Evolutionary conservation across 2,329 filamentous ascomycete genomes (phyloP), one percentile per base, ranked within the genome.

Genomic region (Tolypocladium amazonense): DNA sequence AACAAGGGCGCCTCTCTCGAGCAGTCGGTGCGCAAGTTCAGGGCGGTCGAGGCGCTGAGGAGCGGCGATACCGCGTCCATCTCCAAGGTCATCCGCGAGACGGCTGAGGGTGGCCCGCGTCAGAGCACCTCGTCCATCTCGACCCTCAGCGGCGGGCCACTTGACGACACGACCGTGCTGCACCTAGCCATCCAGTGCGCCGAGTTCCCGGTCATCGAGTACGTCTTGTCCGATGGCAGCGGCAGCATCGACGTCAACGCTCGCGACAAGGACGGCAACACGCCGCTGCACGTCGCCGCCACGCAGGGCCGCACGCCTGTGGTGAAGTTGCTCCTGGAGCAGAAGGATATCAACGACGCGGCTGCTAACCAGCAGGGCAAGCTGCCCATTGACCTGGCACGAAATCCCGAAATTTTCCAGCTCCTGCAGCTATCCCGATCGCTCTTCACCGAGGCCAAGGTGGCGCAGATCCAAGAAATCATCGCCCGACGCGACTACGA

Each of bases 121-220:
- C 76, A 75, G 65, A 88, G 81, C 79, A 80, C 80, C 61, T 82
- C 82, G 66, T 81, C 83, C 64, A 65, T 82, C 65, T 73, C 77
- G 61, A 71, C 76, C 63, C 67, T 73, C 62, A 68, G 74, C 62
- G 67, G 72, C 65, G 73, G 72, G 64, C 68, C 79, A 60, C 72
- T 92, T 35, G 88, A 92, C 61, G 92, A 95, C 59, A 97, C 92
- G 0, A 94, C 90, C 2, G 88, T 97, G 50, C 80, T 99, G 43
- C 93, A 99, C 72, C 80, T 99, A 47, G 92, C 94, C 33, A 91
- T 97, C 53, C 94, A 99, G 75, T 97, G 93, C 74, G 93, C 94
- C 56, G 94, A 97, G 72, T 83, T 88, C 56, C 87, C 90, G 25
- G 92, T 99, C 35, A 89, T 99, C 58, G 92, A 99, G 72, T 97